Evolutionary conservation across 495 filamentous ascomycete species (phyloP), one percentile per base, ranked within the genome.

Genomic region (Opeltia flavorubescens): DNA sequence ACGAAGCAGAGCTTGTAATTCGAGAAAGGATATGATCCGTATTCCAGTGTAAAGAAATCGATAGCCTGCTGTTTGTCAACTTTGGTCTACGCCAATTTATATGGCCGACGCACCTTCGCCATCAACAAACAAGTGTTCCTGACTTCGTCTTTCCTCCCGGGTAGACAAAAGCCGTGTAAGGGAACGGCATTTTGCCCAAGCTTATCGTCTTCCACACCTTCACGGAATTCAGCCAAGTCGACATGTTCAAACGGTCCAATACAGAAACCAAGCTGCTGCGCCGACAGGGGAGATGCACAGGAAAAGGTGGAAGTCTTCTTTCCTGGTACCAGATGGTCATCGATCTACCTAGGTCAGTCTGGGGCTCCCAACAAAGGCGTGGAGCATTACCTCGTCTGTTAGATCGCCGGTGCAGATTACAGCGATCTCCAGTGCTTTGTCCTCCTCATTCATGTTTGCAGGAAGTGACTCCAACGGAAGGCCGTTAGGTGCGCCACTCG

Each of bases 201-300:
- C 52, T 85, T 83, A 55, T 89, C 88, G 53, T 95, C 93, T 44
- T 91, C 84, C 45, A 89, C 84, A 48, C 83, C 84, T 44, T 87
- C 86, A 15, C 93, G 80, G 56, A 84, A 94, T 53, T 91, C 84
- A 6, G 85, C 81, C 7, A 99, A 66, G 56, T 95, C 86, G 41
- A 95, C 76, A 55, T 87, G 80, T 59, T 95, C 87, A 59, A 99
- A 99, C 12, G 93, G 91, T 0, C 93, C 91, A 24, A 95, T 74
- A 9, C 83, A 84, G 60, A 99, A 89, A 2, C 86, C 86, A 54
- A 99, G 78, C 57, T 96, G 87, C 44, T 86, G 82, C 4, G 89
- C 77, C 3, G 87, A 77, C 2, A 91, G 74, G 23, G 83, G 73
- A 29, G 76, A 76, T 29, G 71, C 65, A 47, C 77, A 77, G 24